These are phyloP conservation scores for Podaxis sp. DNA, from an alignment of 768 basidiomycete genomes.

Conservation along the genomic window DNA sequence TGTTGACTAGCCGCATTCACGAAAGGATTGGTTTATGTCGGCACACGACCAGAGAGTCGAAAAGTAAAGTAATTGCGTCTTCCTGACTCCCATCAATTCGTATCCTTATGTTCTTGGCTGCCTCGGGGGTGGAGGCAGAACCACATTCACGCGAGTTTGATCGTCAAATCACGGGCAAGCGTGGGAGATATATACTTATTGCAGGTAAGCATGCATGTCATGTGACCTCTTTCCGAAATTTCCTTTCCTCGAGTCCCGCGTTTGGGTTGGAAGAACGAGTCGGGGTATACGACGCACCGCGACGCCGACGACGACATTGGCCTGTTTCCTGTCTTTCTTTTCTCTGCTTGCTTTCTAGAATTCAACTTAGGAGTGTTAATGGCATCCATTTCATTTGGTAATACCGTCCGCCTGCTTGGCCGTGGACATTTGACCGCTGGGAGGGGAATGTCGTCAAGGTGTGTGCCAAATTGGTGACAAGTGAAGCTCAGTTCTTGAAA, in stretches of 20 bases:
- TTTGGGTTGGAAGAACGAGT: neutral
- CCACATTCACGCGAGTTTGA: neutral
- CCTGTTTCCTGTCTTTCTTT: neutral
- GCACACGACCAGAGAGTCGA: neutral
- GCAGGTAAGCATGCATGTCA: neutral
- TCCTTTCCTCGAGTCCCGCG: neutral
- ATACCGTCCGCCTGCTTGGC: neutral
- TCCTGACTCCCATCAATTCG: neutral
- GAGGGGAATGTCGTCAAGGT: conserved; percentile 1
- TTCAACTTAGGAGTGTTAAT: neutral
- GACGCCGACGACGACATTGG: neutral
- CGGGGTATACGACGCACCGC: neutral
- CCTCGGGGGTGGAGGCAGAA: neutral
- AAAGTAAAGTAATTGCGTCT: neutral
- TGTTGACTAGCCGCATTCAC: neutral
- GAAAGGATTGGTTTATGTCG: neutral
- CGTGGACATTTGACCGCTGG: neutral
- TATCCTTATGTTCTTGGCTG: neutral
- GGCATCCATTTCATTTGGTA: conserved; percentile 2
- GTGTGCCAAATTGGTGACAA: neutral
- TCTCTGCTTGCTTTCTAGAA: neutral
- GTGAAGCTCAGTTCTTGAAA: neutral
- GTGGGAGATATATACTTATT: neutral
- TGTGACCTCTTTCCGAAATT: conserved; percentile 1
- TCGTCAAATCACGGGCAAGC: neutral